Evolutionary conservation across 75 land plant genomes (phyloP), one percentile per base, ranked within the genome.

Genomic region (Cryptomeria japonica): DNA sequence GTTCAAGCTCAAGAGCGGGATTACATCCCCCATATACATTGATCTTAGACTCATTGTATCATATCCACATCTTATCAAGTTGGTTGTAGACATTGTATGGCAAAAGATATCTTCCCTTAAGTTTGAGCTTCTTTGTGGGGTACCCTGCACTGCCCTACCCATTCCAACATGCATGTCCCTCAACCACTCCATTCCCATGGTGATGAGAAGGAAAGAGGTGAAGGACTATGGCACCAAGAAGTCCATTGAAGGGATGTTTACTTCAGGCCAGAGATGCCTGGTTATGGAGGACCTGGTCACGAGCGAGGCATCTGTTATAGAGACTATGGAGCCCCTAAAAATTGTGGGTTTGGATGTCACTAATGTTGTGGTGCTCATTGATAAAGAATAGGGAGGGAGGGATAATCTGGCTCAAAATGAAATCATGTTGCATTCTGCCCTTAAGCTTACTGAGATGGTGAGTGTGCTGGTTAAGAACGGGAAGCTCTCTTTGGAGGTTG

Each of bases 1-100:
- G 68, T 97, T 97, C 93, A 98, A 93, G 93, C 99, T 98, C 89
- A 98, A 98, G 87, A 96, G 97, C 85, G 99, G 99, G 84, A 97
- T 98, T 87, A 36, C 87, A 80, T 98, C 99, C 37, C 99, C 99
- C 14, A 94, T 98, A 86, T 98, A 98, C 94, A 95, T 98, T 86
- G 99, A 98, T 91, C 94, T 98, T 86, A 95, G 99, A 16, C 92
- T 98, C 51, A 96, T 97, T 86, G 99, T 98, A 89, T 98, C 99
- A 80, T 95, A 95, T 91, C 99, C 99, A 12, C 38, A 87, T 46
- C 95, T 98, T 47, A 95, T 98, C 89, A 34, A 75, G 87, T 93
- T 90, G 53, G 95, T 98, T 68, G 87, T 95, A 87, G 84, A 90
- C 32, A 90, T 94, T 84, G 90, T 98, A 47, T 85, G 90, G 89